Conservation (phyloP, 1,284 basidiomycete species). For the Sporisorium scitamineum region DNA sequence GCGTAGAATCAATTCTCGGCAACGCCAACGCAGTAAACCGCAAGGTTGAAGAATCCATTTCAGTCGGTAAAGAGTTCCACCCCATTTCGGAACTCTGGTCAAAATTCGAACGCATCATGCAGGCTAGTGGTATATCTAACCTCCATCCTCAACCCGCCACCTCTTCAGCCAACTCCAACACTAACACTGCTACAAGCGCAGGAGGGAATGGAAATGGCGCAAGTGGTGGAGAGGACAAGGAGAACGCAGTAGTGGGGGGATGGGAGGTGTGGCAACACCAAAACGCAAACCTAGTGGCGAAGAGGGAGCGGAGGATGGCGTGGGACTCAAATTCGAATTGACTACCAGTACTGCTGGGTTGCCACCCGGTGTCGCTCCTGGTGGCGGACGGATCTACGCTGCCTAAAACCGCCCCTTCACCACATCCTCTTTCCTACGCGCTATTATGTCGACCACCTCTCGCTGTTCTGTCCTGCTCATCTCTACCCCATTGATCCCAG, state of each 20-base stretch:
- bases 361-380: slow-evolving; percentile 47
- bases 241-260: not conserved
- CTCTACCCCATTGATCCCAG: too few species aligned
- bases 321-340: slow-evolving; percentile 7
- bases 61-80: slow-evolving; percentile 91
- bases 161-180: not conserved
- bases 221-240: not conserved
- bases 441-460: too few species aligned
- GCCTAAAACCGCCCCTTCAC: too few species aligned
- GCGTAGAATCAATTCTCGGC: slow-evolving; percentile 87
- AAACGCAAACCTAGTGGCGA: not conserved
- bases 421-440: too few species aligned
- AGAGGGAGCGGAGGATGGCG: not conserved
- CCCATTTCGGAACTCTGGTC: slow-evolving; percentile 89
- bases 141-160: slow-evolving; percentile 6
- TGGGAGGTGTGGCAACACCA: not conserved
- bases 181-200: not conserved
- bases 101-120: slow-evolving; percentile 83
- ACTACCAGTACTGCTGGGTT: not conserved
- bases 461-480: too few species aligned
- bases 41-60: slow-evolving; percentile 88
- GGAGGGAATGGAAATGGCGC: not conserved
- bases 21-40: slow-evolving; percentile 90
- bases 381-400: slow-evolving; percentile 43
- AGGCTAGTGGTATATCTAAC: slow-evolving; percentile 56